Conservation (phyloP, 306 rosid genomes). For the Acacia crassicarpa region DNA sequence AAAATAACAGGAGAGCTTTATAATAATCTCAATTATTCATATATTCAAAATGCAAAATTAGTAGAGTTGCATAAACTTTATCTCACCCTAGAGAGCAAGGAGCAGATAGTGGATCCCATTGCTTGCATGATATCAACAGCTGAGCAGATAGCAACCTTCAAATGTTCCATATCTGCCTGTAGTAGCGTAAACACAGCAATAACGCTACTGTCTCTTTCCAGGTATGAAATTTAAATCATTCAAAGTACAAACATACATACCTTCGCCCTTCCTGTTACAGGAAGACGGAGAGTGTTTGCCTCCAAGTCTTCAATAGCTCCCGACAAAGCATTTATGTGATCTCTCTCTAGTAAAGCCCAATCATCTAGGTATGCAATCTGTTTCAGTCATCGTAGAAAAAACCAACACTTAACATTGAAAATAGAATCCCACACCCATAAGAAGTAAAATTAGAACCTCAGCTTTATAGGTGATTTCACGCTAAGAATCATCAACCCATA, state of each 20-base stretch:
- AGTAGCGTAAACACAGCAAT: slow-evolving; percentile 25
- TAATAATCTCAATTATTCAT: neutral
- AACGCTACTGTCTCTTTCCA: slow-evolving; percentile 3
- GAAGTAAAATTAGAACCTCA: slow-evolving; percentile 21
- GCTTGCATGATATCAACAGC: slow-evolving; percentile 85
- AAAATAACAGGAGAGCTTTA: slow-evolving; percentile 12
- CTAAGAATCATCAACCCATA: neutral
- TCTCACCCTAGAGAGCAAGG: slow-evolving; percentile 70
- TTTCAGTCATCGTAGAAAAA: slow-evolving; percentile 38
- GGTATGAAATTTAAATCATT: slow-evolving; percentile 8
- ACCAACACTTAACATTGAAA: slow-evolving; percentile 16
- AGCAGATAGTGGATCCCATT: slow-evolving; percentile 73
- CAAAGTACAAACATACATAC: slow-evolving; percentile 41
- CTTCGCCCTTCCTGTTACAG: slow-evolving; percentile 83
- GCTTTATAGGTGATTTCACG: neutral
- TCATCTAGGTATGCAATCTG: slow-evolving; percentile 82
- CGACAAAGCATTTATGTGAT: slow-evolving; percentile 74
- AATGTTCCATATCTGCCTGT: slow-evolving; percentile 74
- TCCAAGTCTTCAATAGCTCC: slow-evolving; percentile 89
- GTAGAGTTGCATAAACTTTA: neutral
- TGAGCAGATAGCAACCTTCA: slow-evolving; percentile 75
- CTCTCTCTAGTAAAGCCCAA: slow-evolving; percentile 81
- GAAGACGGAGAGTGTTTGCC: slow-evolving; percentile 93
- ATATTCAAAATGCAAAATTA: neutral
- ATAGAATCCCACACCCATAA: slow-evolving; percentile 4